A percentile compares a stretch with the other conserved stretches of the same genome.
These are phyloP conservation scores for Metschnikowia matae DNA, from an alignment of 805 yeast species.

Conservation along the genomic window DNA sequence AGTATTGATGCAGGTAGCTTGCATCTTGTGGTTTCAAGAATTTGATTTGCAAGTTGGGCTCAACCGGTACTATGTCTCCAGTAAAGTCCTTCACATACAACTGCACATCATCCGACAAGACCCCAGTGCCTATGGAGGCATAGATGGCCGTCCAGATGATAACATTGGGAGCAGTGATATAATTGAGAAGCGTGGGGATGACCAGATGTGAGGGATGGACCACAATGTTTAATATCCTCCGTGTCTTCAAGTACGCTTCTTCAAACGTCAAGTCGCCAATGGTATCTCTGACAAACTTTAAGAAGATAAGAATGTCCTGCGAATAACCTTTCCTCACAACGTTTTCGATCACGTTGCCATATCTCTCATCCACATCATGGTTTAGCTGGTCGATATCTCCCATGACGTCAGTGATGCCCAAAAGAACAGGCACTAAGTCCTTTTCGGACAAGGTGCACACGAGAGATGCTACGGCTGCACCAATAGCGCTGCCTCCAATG, in stretches of 20 bases:
- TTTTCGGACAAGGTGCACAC: conserved; percentile 70
- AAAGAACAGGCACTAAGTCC: conserved; percentile 51
- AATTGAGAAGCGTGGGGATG: conserved; percentile 73
- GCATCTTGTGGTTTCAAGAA: conserved; percentile 45
- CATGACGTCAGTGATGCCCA: conserved; percentile 38
- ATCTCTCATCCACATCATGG: conserved; percentile 53
- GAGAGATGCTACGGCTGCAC: conserved; percentile 86
- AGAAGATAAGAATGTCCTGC: conserved; percentile 75
- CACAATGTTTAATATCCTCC: conserved; percentile 75
- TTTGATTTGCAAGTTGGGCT: conserved; percentile 39
- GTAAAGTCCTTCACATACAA: conserved; percentile 59
- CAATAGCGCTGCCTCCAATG: conserved; percentile 88
- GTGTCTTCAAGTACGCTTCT: conserved; percentile 81
- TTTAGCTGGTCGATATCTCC: conserved; percentile 43
- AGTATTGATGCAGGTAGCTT: conserved; percentile 44
- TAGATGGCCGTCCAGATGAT: conserved; percentile 77
- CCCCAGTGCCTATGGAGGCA: conserved; percentile 78
- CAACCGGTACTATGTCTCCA: conserved; percentile 52
- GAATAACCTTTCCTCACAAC: conserved; percentile 78
- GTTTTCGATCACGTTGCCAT: conserved; percentile 69
- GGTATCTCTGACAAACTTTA: conserved; percentile 69
- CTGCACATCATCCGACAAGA: conserved; percentile 51
- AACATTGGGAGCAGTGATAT: conserved; percentile 90
- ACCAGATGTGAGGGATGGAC: conserved; percentile 74
- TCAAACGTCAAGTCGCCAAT: conserved; percentile 88